A percentile compares a stretch with the other conserved stretches of the same genome.
Conservation (phyloP, 169 alveolate genomes). For the Eimeria praecox region DNA sequence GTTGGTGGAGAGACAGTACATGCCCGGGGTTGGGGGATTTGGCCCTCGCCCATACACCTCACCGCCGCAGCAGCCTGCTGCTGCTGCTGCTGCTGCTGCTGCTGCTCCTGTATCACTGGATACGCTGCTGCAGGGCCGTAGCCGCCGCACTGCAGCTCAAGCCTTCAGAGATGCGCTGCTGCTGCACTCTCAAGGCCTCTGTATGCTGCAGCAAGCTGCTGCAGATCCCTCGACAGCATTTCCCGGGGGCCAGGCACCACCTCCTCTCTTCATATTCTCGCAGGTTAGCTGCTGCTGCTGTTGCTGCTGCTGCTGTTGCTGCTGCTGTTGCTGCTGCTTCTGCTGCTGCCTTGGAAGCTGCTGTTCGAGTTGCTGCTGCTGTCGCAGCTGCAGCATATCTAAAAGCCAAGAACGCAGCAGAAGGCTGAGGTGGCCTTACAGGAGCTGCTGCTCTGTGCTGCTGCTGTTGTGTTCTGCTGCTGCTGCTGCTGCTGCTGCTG, state of each 20-base stretch:
- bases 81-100: neutral
- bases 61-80: slow-evolving; percentile 24
- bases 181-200: slow-evolving; percentile 72
- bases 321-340: neutral
- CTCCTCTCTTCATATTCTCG: slow-evolving; percentile 34
- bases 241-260: neutral
- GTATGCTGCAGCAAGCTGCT: slow-evolving; percentile 33
- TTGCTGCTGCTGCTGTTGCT: neutral
- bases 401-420: no score
- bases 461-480: neutral
- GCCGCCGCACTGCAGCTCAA: slow-evolving; percentile 79
- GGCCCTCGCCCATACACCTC: slow-evolving; percentile 25
- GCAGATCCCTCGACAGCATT: neutral
- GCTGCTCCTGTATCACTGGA: slow-evolving; percentile 23
- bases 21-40: slow-evolving; percentile 33
- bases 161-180: slow-evolving; percentile 71
- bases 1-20: slow-evolving; percentile 39
- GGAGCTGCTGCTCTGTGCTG: neutral
- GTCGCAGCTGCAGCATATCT: no score
- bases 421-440: neutral
- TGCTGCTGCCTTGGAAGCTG: neutral
- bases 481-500: slow-evolving; percentile 6
- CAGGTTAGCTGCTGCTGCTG: slow-evolving; percentile 16
- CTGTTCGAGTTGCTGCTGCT: neutral
- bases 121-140: slow-evolving; percentile 54